These are phyloP conservation scores for Schizochytrium sp. DNA, from an alignment of 108 stramenopile genomes.

Conservation along the genomic window DNA sequence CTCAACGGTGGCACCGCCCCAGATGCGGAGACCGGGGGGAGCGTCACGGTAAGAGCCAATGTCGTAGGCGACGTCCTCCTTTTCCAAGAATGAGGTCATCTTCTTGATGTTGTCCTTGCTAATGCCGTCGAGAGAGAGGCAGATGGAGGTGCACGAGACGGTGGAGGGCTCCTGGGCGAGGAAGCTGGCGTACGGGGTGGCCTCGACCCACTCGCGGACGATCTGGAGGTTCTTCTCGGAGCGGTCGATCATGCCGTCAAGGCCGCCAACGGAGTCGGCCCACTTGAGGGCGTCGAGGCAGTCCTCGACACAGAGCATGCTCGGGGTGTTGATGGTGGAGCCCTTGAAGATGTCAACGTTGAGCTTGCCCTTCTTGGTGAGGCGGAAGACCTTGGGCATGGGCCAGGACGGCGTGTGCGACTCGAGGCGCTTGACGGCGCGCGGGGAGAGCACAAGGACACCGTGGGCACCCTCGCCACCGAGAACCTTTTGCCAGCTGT, in stretches of 20 bases:
- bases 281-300: conserved; percentile 96
- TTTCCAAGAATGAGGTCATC: conserved; percentile 79
- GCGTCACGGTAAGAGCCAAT: conserved; percentile 99
- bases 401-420: conserved; percentile 81
- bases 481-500: conserved; percentile 99
- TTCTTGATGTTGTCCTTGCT: conserved; percentile 85
- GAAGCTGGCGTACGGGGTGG: conserved; percentile 83
- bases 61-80: conserved; percentile 85
- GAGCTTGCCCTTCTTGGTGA: conserved; percentile 95
- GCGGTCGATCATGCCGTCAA: conserved; percentile 77
- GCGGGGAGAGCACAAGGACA: conserved; percentile 84
- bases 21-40: conserved; percentile 94
- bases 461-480: conserved; percentile 99
- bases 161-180: conserved; percentile 88
- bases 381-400: conserved; percentile 96
- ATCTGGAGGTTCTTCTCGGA: conserved; percentile 79
- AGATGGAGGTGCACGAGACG: conserved; percentile 89
- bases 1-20: conserved; percentile 99
- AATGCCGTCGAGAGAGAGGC: conserved; percentile 79
- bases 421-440: conserved; percentile 95
- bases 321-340: conserved; percentile 98
- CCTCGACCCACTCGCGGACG: conserved; percentile 83
- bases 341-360: conserved; percentile 88
- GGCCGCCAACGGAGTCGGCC: conserved; percentile 84
- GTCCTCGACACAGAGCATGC: conserved; percentile 98